These are phyloP conservation scores for Solanum bulbocastanum DNA, from an alignment of 257 asterid species.

Conservation along the genomic window DNA sequence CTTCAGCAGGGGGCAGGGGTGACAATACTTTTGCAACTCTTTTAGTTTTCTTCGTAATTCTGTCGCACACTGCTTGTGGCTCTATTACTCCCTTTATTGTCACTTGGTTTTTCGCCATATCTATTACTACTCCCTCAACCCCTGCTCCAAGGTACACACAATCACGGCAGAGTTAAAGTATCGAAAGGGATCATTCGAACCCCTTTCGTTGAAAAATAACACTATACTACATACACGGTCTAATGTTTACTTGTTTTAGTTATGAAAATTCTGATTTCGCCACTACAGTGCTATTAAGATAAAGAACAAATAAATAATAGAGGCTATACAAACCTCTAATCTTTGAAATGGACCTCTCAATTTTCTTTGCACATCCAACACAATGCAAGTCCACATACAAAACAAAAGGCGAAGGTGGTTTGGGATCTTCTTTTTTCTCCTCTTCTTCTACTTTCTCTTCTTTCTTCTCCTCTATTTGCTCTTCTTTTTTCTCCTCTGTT, in stretches of 20 bases:
- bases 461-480: conserved; percentile 17
- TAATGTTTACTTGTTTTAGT: neutral
- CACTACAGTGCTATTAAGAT: neutral
- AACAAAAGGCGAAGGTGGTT: conserved; percentile 56
- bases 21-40: conserved; percentile 57
- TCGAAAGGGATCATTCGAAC: neutral
- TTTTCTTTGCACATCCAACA: conserved; percentile 80
- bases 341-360: conserved; percentile 54
- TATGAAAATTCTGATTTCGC: neutral
- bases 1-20: conserved; percentile 57
- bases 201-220: neutral
- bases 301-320: neutral
- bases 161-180: neutral
- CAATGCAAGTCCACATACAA: conserved; percentile 75
- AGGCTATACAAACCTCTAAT: conserved; percentile 47
- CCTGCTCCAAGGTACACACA: conserved; percentile 19
- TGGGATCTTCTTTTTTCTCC: conserved; percentile 35
- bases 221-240: neutral
- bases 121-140: conserved; percentile 54
- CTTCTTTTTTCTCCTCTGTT: conserved; percentile 25
- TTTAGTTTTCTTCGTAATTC: conserved; percentile 52
- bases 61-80: conserved; percentile 61
- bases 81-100: conserved; percentile 74
- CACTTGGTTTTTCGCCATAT: conserved; percentile 61
- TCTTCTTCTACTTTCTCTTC: conserved; percentile 24